Percentiles rank a stretch among this genome's conserved stretches.
Conservation (phyloP, 805 yeast species). For the Metschnikowia vanudenii region DNA sequence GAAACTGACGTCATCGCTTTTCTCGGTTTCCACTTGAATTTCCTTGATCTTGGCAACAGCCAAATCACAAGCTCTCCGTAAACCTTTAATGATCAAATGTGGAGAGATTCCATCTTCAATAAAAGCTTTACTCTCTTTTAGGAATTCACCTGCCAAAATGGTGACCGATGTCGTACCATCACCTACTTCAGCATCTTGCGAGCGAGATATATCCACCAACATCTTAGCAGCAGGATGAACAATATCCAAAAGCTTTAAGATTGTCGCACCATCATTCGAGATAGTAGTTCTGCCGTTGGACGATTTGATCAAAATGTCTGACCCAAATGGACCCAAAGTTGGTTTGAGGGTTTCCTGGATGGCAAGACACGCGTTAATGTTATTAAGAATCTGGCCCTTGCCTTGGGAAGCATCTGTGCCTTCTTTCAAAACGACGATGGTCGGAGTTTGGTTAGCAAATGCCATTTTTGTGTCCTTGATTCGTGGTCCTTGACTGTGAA, state of each 20-base stretch:
- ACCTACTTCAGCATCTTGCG: conserved; percentile 98
- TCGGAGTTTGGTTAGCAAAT: conserved; percentile 91
- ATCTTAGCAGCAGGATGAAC: conserved; percentile 99
- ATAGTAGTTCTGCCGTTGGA: conserved; percentile 86
- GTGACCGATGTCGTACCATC: conserved; percentile 98
- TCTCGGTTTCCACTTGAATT: conserved; percentile 67
- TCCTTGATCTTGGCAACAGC: conserved; percentile 74
- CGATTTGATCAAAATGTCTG: conserved; percentile 87
- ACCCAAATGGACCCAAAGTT: conserved; percentile 95
- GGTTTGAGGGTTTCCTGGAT: conserved; percentile 94
- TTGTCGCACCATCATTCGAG: conserved; percentile 98
- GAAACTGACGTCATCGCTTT: conserved; percentile 51
- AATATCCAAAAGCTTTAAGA: conserved; percentile 84
- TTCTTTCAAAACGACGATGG: conserved; percentile 96
- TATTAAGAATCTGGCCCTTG: conserved; percentile 89
- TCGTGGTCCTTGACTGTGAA: neutral
- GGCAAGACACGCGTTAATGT: conserved; percentile 95
- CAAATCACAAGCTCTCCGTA: conserved; percentile 73
- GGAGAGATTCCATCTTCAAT: conserved; percentile 96
- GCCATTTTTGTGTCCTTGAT: conserved; percentile 50
- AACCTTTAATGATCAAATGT: conserved; percentile 84
- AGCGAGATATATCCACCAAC: conserved; percentile 88
- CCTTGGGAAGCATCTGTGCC: conserved; percentile 99
- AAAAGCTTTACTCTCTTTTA: conserved; percentile 85
- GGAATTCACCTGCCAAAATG: conserved; percentile 87